phyloP scores from a whole-genome alignment of 805 yeast genomes.

The Kodamaea hsintzibuensis region DNA sequence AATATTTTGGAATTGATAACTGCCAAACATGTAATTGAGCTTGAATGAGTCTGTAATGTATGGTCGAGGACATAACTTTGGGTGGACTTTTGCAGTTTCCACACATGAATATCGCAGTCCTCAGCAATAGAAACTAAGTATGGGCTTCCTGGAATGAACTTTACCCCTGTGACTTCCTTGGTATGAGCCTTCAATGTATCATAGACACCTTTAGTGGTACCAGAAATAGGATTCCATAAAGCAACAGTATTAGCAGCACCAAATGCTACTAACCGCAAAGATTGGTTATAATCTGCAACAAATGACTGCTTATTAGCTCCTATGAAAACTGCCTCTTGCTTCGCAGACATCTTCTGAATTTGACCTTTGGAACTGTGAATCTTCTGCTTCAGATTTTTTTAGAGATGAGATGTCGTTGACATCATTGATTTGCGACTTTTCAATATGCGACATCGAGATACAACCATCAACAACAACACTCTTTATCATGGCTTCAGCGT shows the following conservation, averaged over 20 bases:
- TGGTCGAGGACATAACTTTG: conserved; percentile 32
- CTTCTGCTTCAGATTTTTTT: neutral
- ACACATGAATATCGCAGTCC: conserved; percentile 61
- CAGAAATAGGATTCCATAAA: conserved; percentile 61
- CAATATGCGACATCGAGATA: neutral
- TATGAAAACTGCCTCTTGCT: conserved; percentile 50
- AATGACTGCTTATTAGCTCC: conserved; percentile 74
- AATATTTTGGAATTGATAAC: conserved; percentile 42
- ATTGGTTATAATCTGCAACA: conserved; percentile 51
- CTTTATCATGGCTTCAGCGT: conserved; percentile 7
- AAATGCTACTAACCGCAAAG: conserved; percentile 53
- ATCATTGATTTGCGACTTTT: neutral
- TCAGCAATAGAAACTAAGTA: conserved; percentile 64
- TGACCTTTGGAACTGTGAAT: neutral
- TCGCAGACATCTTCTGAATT: neutral
- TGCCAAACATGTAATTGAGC: conserved; percentile 57
- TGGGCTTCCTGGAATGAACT: conserved; percentile 44
- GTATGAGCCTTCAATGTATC: conserved; percentile 62
- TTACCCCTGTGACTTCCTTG: conserved; percentile 66
- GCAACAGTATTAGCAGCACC: conserved; percentile 72
- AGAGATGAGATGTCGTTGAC: neutral
- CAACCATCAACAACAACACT: neutral
- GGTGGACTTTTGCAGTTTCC: conserved; percentile 43
- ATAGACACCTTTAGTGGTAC: conserved; percentile 45
- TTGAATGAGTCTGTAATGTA: conserved; percentile 39